Evolutionary conservation across 257 asterid genomes (phyloP).

Genomic region (Nicotiana tomentosiformis): DNA sequence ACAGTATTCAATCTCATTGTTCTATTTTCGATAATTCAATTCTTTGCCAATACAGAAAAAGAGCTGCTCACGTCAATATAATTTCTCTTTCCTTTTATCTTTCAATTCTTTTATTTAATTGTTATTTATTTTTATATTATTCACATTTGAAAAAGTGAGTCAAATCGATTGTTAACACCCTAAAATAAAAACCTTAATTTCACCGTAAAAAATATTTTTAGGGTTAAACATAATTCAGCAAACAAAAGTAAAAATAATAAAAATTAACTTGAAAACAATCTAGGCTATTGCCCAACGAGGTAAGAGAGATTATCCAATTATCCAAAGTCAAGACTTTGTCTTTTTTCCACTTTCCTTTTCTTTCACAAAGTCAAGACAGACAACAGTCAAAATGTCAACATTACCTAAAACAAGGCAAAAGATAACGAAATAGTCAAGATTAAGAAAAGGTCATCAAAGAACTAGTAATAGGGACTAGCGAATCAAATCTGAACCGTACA

Average conservation of each 20-base stretch:
- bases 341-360: background rate
- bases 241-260: background rate
- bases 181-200: too few relatives aligned
- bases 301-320: background rate
- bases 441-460: background rate
- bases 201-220: too few relatives aligned
- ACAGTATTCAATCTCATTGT: too few relatives aligned
- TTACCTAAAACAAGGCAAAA: background rate
- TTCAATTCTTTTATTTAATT: too few relatives aligned
- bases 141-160: too few relatives aligned
- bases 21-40: too few relatives aligned
- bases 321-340: background rate
- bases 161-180: too few relatives aligned
- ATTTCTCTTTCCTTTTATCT: too few relatives aligned
- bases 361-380: background rate
- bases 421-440: background rate
- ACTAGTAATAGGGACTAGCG: background rate
- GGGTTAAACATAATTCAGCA: background rate
- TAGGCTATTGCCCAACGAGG: background rate
- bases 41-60: too few relatives aligned
- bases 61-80: too few relatives aligned
- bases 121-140: too few relatives aligned
- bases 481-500: background rate
- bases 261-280: background rate
- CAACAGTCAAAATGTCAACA: conserved; percentile 4